Base-by-base conservation (phyloP, 352 stramenopile genomes). In the Blastocystis sp. region DNA sequence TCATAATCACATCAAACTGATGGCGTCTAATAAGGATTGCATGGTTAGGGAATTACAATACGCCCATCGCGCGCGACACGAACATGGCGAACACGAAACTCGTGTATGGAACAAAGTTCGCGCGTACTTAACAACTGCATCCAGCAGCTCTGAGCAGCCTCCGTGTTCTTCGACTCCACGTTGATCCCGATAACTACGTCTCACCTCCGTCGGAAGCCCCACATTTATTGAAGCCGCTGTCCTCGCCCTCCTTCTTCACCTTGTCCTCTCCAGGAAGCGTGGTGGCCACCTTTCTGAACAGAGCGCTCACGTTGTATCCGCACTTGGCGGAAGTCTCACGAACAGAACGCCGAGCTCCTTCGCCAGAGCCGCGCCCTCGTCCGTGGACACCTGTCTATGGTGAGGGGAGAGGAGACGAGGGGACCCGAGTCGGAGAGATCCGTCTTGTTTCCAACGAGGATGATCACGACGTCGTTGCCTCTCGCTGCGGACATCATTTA, bases 361-460 rank as follows among this genome's bases (percentile, higher is more conserved):
- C 43, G 96, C 95, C 81, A 97, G 97, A 90, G 98, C 96, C 41
- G 97, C 95, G 48, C 96, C 97, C 89, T 99, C 97, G 89, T 99
- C 96, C 69, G 97, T 97, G 60, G 94, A 96, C 9, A 98, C 95
- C 89, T 98, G 94, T 67, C 93, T 93, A 70, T 86, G 0, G 62
- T 89, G 17, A 89, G n/a, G 23, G 5, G 9, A 5, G 66, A 3
- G 34, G 1, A 70, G 1, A 64, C 19, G 45, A 14, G 94, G 89
- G 90, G 94, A 92, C 90, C 94, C 84, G 97, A 95, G 88, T 99
- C 96, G 62, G 94, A 97, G 65, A 98, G 94, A 91, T 99, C 97
- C 56, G 96, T 99, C 92, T 99, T 99, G 92, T 99, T 99, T 76
- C 96, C 97, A 52, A 99, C 97, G 9, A 99, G 91, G 92, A 98